Conservation (phyloP, 345 rosid species). For the Acer campestre region DNA sequence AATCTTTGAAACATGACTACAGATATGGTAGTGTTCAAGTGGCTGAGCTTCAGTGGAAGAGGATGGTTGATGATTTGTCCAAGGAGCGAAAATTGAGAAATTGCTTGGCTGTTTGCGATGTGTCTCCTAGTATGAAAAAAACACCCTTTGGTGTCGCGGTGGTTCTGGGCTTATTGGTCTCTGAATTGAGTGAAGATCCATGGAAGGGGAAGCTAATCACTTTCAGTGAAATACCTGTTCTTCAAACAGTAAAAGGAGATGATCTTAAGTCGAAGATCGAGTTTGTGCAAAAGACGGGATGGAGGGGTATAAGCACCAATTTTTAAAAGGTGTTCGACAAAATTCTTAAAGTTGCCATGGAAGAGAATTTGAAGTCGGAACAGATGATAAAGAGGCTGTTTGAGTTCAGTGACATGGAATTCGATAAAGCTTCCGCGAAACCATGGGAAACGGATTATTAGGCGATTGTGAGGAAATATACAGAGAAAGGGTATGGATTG, state of each 20-base stretch:
- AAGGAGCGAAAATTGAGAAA: conserved; percentile 48
- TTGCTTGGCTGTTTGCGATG: conserved; percentile 60
- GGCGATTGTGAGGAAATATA: conserved; percentile 42
- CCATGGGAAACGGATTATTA: conserved; percentile 56
- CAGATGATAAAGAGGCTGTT: conserved; percentile 59
- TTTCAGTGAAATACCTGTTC: conserved; percentile 40
- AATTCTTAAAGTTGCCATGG: conserved; percentile 46
- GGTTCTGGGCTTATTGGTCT: conserved; percentile 58
- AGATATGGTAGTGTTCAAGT: conserved; percentile 44
- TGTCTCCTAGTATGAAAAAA: conserved; percentile 50
- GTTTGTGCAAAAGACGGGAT: conserved; percentile 40
- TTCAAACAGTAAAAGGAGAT: conserved; percentile 43
- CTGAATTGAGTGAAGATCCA: conserved; percentile 52
- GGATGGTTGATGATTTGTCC: conserved; percentile 58
- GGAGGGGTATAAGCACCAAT: conserved; percentile 36
- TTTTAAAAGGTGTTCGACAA: conserved; percentile 57
- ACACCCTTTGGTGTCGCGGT: conserved; percentile 36
- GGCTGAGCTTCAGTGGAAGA: conserved; percentile 60
- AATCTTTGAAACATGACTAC: conserved; percentile 22
- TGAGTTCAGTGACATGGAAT: conserved; percentile 77
- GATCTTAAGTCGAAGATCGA: conserved; percentile 30
- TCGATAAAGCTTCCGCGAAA: conserved; percentile 35
- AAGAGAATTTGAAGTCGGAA: conserved; percentile 42
- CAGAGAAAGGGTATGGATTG: conserved; percentile 46
- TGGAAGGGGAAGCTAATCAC: conserved; percentile 72